Base-by-base conservation (phyloP, 805 yeast species). In the Zygotorulaspora florentina region DNA sequence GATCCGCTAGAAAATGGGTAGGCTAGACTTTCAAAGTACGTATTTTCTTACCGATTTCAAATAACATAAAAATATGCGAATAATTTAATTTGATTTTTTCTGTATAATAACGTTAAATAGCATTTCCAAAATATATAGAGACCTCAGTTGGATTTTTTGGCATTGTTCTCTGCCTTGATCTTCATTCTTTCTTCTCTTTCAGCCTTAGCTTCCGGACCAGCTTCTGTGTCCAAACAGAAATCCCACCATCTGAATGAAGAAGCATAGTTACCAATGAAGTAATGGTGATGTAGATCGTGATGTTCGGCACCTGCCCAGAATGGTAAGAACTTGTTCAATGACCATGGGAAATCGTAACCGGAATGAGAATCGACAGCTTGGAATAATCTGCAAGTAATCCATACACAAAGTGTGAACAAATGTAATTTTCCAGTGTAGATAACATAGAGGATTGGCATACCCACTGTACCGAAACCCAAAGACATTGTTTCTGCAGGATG, bases 301-400 rank as follows among this genome's bases (percentile, higher is more conserved):
- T 91, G 98, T 61, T 87, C 96, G 17, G 97, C 96, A 55, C 98
- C 98, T 3, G 97, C 96, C 97, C 98, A 90, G 71, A 93, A 79
- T 40, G 97, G 97, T 50, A 91, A 65, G 69, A 91, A 81, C 65
- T 89, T 88, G 70, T 88, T 93, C 62, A 91, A 75, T 3, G 96
- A 87, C 87, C 95, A 83, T 52, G 99, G 98, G 80, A 91, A 91
- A 66, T 91, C 98, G 69, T 91, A 93, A 48, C 98, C 99, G 10
- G 97, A 89, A 69, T 91, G 99, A 20, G 97, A 85, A 66, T 91
- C 99, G 48, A 91, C 91, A 23, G 99, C 99, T 75, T 91, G 99
- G 74, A 85, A 83, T 57, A 91, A 78, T 69, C 98, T 81, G 58
- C 87, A 70, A 8, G 86, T 75, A 61, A 91, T 85, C 98, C 98